These are phyloP conservation scores for Evansstolkia leycettana DNA, from an alignment of 495 filamentous ascomycete genomes.

Conservation along the genomic window DNA sequence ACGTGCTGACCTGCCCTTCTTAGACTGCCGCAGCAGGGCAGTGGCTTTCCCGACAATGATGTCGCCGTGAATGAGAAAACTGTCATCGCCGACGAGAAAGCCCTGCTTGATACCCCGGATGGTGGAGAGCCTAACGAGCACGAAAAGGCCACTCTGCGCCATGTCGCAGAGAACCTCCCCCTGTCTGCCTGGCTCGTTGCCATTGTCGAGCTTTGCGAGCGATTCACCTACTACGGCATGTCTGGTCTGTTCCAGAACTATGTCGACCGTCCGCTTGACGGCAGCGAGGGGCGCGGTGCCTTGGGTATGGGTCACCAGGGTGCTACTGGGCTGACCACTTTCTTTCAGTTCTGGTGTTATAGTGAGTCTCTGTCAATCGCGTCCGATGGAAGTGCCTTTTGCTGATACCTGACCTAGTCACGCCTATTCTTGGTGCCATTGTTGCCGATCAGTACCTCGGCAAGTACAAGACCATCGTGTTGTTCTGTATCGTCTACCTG, in stretches of 20 bases:
- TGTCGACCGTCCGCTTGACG: constrained; percentile 35
- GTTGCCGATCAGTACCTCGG: constrained; percentile 56
- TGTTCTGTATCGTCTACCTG: constrained; percentile 39
- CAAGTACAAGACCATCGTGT: constrained; percentile 56
- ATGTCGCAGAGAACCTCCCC: constrained; percentile 44
- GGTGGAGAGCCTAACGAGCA: constrained; percentile 42
- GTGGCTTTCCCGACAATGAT: constrained; percentile 5
- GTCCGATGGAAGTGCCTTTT: not conserved
- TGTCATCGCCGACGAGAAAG: constrained; percentile 18
- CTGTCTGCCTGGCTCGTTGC: constrained; percentile 47
- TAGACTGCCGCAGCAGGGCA: too few species aligned
- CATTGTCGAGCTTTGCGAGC: constrained; percentile 52
- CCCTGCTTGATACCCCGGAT: constrained; percentile 21
- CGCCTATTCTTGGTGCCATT: constrained; percentile 45
- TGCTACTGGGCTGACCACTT: constrained; percentile 47
- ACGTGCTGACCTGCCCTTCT: too few species aligned
- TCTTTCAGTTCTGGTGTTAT: constrained; percentile 55
- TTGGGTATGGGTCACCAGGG: constrained; percentile 40
- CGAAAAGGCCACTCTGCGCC: constrained; percentile 37
- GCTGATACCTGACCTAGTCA: constrained; percentile 18
- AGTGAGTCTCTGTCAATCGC: constrained; percentile 10
- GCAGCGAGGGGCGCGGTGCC: constrained; percentile 38
- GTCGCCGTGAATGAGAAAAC: constrained; percentile 7
- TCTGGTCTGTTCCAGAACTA: constrained; percentile 46
- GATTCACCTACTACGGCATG: constrained; percentile 58